Conservation (phyloP, 2,329 filamentous ascomycete species). For the Seiridium unicorne region DNA sequence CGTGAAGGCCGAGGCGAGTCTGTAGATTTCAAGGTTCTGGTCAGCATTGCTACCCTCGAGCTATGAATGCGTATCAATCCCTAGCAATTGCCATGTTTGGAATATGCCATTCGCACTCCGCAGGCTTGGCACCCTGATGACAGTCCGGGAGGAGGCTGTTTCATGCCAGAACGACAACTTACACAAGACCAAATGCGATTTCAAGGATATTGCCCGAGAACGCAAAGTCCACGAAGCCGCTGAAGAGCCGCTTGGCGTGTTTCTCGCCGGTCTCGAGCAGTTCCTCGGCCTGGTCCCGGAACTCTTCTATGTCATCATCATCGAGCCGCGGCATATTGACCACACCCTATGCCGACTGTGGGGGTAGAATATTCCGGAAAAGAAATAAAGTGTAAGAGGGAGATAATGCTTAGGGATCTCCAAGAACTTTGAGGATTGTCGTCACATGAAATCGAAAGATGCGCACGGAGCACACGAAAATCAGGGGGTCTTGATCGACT, state of each 20-base stretch:
- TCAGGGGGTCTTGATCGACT: too few relatives aligned
- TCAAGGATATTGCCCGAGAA: conserved; percentile 74
- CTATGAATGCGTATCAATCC: neutral
- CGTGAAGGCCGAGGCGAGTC: conserved; percentile 70
- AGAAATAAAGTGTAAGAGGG: too few relatives aligned
- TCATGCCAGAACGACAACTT: conserved; percentile 20
- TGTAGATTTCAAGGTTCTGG: conserved; percentile 23
- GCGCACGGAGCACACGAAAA: too few relatives aligned
- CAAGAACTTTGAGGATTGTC: too few relatives aligned
- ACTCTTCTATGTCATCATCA: conserved; percentile 30
- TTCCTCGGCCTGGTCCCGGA: conserved; percentile 12
- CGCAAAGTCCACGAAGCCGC: conserved; percentile 70
- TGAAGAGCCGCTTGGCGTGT: conserved; percentile 50
- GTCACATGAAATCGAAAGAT: too few relatives aligned
- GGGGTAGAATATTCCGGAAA: too few relatives aligned
- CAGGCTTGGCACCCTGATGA: too few relatives aligned
- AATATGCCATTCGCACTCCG: neutral
- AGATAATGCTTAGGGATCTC: too few relatives aligned
- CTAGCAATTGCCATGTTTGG: neutral
- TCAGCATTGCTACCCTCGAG: neutral
- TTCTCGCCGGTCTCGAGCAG: conserved; percentile 47
- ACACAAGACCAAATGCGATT: conserved; percentile 76
- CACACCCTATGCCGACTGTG: neutral
- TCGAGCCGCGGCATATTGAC: neutral
- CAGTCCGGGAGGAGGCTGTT: too few relatives aligned